Evolutionary conservation across 768 basidiomycete species (phyloP).

Genomic region (Sarcodon sp.): DNA sequence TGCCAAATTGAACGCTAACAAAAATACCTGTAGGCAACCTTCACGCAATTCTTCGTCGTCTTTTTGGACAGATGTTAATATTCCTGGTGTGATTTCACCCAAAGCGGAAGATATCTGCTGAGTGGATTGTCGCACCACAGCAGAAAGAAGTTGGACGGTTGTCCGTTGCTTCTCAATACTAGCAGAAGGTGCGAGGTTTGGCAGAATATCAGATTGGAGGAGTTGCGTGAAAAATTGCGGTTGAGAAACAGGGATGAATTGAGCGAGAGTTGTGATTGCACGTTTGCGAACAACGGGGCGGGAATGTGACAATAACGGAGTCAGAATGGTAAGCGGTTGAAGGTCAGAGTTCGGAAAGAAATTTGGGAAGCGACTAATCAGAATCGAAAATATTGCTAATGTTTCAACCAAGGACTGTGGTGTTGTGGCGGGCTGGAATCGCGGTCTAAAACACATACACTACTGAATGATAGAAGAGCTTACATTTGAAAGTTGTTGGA

Average conservation of each 20-base stretch:
- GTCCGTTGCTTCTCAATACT: slow-evolving; percentile 62
- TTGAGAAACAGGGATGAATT: slow-evolving; percentile 67
- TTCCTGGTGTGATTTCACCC: slow-evolving; percentile 51
- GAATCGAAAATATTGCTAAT: slow-evolving; percentile 75
- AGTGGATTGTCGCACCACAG: slow-evolving; percentile 66
- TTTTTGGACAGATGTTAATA: slow-evolving; percentile 53
- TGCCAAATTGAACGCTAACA: not conserved
- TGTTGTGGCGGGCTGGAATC: slow-evolving; percentile 43
- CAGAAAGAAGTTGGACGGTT: slow-evolving; percentile 67
- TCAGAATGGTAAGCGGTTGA: slow-evolving; percentile 53
- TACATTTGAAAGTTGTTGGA: slow-evolving; percentile 71
- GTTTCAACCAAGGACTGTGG: slow-evolving; percentile 79
- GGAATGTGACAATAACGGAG: slow-evolving; percentile 58
- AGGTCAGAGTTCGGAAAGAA: slow-evolving; percentile 45
- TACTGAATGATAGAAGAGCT: slow-evolving; percentile 7
- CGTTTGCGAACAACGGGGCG: slow-evolving; percentile 89
- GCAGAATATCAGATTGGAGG: slow-evolving; percentile 43
- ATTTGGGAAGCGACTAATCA: slow-evolving; percentile 73
- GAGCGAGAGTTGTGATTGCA: slow-evolving; percentile 75
- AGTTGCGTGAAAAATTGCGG: slow-evolving; percentile 49
- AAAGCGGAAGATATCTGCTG: slow-evolving; percentile 50
- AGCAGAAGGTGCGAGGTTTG: slow-evolving; percentile 38
- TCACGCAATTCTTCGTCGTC: slow-evolving; percentile 83
- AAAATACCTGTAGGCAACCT: slow-evolving; percentile 57
- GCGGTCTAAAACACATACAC: not conserved